These are phyloP conservation scores for Rubus parviflorus DNA, from an alignment of 306 rosid genomes.

Conservation along the genomic window DNA sequence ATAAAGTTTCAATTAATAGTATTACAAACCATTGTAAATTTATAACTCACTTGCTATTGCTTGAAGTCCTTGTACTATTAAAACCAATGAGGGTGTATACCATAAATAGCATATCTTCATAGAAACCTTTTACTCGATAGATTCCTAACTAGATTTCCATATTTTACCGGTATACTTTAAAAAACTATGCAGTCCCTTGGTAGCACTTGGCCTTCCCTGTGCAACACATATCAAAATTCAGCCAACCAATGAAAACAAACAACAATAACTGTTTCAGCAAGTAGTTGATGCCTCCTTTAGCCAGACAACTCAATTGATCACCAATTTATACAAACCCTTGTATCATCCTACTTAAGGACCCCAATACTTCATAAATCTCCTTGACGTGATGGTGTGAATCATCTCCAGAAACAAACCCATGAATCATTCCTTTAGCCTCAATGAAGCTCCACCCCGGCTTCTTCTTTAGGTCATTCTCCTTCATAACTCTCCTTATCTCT, in stretches of 20 bases:
- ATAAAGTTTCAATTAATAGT: background rate
- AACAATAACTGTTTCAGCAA: background rate
- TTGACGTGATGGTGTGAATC: conserved; percentile 37
- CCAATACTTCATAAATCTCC: conserved; percentile 38
- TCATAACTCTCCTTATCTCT: conserved; percentile 48
- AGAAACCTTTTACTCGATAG: background rate
- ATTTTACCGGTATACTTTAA: background rate
- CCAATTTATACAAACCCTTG: background rate
- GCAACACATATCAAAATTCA: background rate
- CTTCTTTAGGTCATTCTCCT: conserved; percentile 48
- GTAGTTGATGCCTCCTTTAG: background rate
- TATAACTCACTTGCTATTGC: background rate
- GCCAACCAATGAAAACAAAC: background rate
- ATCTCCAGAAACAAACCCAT: conserved; percentile 53
- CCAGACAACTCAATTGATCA: background rate
- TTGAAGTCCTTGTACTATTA: background rate
- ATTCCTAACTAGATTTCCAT: background rate
- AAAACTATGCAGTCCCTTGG: background rate
- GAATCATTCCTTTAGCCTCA: conserved; percentile 39
- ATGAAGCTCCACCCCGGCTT: conserved; percentile 64
- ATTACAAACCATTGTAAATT: background rate
- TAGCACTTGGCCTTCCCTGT: background rate
- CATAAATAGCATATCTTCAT: background rate
- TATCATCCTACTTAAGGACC: conserved; percentile 17
- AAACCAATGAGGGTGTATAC: background rate